These are phyloP conservation scores for Nakataea oryzae DNA, from an alignment of 2,329 filamentous ascomycete genomes.

Conservation along the genomic window DNA sequence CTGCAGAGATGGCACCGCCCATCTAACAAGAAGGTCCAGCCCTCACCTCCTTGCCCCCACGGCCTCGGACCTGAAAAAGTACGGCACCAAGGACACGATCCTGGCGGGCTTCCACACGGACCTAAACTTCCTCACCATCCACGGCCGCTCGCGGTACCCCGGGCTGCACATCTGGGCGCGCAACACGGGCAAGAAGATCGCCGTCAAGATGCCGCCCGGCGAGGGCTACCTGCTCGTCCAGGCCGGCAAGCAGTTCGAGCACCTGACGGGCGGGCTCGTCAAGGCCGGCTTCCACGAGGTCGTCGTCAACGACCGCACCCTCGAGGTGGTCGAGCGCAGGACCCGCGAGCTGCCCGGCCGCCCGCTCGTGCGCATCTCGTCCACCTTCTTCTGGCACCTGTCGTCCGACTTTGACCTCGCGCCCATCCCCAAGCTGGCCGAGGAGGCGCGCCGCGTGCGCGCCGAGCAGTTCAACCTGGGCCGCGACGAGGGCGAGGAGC, in stretches of 20 bases:
- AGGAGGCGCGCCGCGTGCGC: constrained; percentile 31
- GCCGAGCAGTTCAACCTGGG: constrained; percentile 36
- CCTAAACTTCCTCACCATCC: constrained; percentile 55
- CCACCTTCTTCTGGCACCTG: constrained; percentile 52
- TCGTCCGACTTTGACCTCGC: constrained; percentile 43
- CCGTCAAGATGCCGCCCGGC: constrained; percentile 46
- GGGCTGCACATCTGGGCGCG: constrained; percentile 54
- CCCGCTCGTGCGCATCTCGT: constrained; percentile 46
- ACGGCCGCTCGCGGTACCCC: constrained; percentile 51
- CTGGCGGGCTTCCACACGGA: constrained; percentile 55
- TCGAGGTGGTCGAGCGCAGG: constrained; percentile 34
- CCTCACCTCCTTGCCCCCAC: constrained; percentile 52
- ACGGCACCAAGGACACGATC: constrained; percentile 44
- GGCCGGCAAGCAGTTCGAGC: constrained; percentile 53
- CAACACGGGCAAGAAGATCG: constrained; percentile 48
- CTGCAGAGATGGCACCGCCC: background rate
- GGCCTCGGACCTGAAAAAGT: constrained; percentile 44
- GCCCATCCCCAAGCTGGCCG: constrained; percentile 37
- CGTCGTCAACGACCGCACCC: constrained; percentile 42
- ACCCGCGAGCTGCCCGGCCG: constrained; percentile 30
- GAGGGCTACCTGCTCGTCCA: constrained; percentile 50
- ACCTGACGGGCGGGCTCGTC: constrained; percentile 48
- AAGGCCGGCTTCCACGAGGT: constrained; percentile 55
- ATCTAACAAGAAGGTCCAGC: constrained; percentile 17
- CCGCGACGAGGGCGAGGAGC: constrained; percentile 40